Evolutionary conservation across 2,329 filamentous ascomycete genomes (phyloP).

Genomic region (Ophiostoma perfectum): DNA sequence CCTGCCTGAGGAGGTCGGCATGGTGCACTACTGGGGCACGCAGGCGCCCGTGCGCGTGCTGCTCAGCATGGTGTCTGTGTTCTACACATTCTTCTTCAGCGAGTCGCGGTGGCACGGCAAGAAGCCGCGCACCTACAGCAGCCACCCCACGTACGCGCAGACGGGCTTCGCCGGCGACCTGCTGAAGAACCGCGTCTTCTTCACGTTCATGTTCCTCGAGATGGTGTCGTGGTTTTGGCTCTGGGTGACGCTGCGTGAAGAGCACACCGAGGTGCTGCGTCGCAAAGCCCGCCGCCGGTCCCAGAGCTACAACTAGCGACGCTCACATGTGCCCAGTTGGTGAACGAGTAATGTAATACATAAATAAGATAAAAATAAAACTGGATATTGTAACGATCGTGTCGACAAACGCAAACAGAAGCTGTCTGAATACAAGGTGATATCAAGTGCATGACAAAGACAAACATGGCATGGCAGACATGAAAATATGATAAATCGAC

Average conservation of each 20-base stretch:
- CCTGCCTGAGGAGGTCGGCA: constrained; percentile 60
- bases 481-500: background rate
- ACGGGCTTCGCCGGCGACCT: constrained; percentile 50
- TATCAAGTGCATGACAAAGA: background rate
- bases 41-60: constrained; percentile 63
- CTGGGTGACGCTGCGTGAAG: constrained; percentile 64
- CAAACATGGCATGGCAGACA: background rate
- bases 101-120: constrained; percentile 38
- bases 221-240: constrained; percentile 84
- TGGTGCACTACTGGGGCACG: constrained; percentile 59
- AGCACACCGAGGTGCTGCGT: constrained; percentile 42
- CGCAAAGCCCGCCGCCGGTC: constrained; percentile 35
- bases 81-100: constrained; percentile 61
- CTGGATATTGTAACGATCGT: too few species aligned
- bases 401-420: too few species aligned
- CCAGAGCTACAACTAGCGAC: constrained; percentile 14
- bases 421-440: background rate
- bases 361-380: background rate
- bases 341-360: background rate
- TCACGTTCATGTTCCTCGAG: constrained; percentile 80
- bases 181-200: constrained; percentile 78
- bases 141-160: constrained; percentile 37
- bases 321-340: background rate
- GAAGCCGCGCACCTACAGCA: constrained; percentile 30
- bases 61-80: constrained; percentile 55